A percentile compares a stretch with the other conserved stretches of the same genome.
These are phyloP conservation scores for Draba incana DNA, from an alignment of 345 rosid genomes.

Conservation along the genomic window DNA sequence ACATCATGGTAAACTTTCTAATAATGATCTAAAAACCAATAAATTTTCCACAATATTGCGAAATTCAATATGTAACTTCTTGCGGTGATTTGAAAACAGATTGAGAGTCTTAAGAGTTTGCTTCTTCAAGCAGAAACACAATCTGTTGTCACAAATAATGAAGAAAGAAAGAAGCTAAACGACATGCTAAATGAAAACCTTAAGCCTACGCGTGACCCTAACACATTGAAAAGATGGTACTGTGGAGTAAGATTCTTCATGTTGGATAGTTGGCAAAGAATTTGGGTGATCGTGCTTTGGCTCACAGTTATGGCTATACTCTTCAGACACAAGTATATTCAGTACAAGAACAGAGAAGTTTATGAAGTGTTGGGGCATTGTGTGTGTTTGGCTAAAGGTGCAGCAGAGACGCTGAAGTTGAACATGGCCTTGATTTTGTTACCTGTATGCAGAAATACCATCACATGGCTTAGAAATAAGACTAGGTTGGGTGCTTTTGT, in stretches of 20 bases:
- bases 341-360: conserved; percentile 54
- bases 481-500: conserved; percentile 59
- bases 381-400: conserved; percentile 72
- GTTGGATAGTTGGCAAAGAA: conserved; percentile 67
- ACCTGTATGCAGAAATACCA: conserved; percentile 73
- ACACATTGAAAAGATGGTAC: conserved; percentile 47
- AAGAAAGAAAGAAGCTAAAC: conserved; percentile 57
- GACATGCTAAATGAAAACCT: conserved; percentile 68
- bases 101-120: conserved; percentile 58
- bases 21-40: neutral
- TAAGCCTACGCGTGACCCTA: conserved; percentile 63
- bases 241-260: conserved; percentile 47
- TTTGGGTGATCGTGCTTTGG: conserved; percentile 67
- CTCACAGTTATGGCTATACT: conserved; percentile 54
- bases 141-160: conserved; percentile 40
- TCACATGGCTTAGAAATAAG: conserved; percentile 77
- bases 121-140: conserved; percentile 50
- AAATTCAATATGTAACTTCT: neutral
- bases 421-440: conserved; percentile 73
- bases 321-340: conserved; percentile 59
- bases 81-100: conserved; percentile 42
- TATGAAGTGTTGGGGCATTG: conserved; percentile 62
- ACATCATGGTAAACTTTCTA: conserved; percentile 57
- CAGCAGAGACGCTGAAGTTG: conserved; percentile 68
- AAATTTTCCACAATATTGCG: no score